phyloP scores from a whole-genome alignment of 2,329 filamentous ascomycete genomes.

The Exophiala mesophila region DNA sequence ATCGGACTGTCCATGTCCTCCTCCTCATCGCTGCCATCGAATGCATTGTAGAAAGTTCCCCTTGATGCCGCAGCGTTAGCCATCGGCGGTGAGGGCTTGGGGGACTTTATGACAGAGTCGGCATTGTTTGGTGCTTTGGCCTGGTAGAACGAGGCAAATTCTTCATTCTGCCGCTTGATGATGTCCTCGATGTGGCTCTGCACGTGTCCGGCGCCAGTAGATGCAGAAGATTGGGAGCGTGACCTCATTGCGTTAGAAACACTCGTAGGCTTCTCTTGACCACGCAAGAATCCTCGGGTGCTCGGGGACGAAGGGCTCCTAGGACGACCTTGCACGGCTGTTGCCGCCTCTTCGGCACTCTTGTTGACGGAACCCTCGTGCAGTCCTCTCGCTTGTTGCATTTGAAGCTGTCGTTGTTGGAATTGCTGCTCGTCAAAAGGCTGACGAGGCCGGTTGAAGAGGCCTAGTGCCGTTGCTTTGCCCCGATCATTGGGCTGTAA shows the following conservation, averaged over 20 bases:
- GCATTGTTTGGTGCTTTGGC: not conserved
- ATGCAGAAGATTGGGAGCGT: slow-evolving; percentile 18
- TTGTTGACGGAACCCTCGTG: not conserved
- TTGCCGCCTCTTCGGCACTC: not conserved
- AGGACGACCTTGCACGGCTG: not conserved
- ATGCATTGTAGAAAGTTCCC: slow-evolving; percentile 24
- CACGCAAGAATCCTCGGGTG: slow-evolving; percentile 4
- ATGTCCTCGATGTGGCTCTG: slow-evolving; percentile 24
- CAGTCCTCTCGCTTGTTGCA: slow-evolving; percentile 50
- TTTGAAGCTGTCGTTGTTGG: slow-evolving; percentile 71
- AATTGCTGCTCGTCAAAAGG: slow-evolving; percentile 83
- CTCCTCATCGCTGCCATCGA: slow-evolving; percentile 34
- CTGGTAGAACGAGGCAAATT: slow-evolving; percentile 19
- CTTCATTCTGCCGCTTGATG: slow-evolving; percentile 25
- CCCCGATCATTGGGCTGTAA: slow-evolving; percentile 72
- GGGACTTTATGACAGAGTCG: not conserved
- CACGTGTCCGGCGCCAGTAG: slow-evolving; percentile 16
- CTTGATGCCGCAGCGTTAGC: slow-evolving; percentile 13
- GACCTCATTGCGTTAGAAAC: slow-evolving; percentile 7
- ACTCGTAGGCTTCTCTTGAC: slow-evolving; percentile 1
- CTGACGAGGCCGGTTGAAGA: slow-evolving; percentile 67
- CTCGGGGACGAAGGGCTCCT: slow-evolving; percentile 10
- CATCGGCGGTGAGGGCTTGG: slow-evolving; percentile 1
- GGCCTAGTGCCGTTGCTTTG: slow-evolving; percentile 71
- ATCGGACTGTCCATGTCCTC: slow-evolving; percentile 30